Conservation (phyloP, 2,329 filamentous ascomycete species). For the Zalaria obscura region DNA sequence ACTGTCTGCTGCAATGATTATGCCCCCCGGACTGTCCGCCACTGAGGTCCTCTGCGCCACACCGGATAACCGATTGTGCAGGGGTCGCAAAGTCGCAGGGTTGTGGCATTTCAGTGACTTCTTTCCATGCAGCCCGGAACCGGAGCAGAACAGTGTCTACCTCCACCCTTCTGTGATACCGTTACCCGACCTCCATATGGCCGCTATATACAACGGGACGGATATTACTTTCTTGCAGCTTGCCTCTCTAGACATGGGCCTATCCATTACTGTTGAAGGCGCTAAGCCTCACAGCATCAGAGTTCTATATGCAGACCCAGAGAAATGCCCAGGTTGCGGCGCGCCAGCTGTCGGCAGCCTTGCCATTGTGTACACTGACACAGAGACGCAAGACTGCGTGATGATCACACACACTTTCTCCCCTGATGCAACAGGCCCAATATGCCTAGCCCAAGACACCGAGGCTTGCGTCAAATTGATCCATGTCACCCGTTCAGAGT, state of each 20-base stretch:
- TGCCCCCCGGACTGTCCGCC: background rate
- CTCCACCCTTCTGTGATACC: slow-evolving; percentile 13
- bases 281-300: slow-evolving; percentile 47
- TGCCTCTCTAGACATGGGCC: background rate
- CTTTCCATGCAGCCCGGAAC: slow-evolving; percentile 40
- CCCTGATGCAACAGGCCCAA: slow-evolving; percentile 34
- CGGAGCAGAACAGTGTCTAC: slow-evolving; percentile 43
- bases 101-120: slow-evolving; percentile 43
- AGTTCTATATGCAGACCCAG: slow-evolving; percentile 41
- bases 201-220: slow-evolving; percentile 35
- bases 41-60: background rate
- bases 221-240: background rate
- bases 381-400: slow-evolving; percentile 46
- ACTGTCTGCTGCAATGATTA: slow-evolving; percentile 1
- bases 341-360: slow-evolving; percentile 45
- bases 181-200: too few relatives aligned
- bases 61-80: slow-evolving; percentile 25
- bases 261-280: slow-evolving; percentile 40
- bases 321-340: slow-evolving; percentile 36
- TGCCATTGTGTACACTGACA: slow-evolving; percentile 49
- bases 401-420: slow-evolving; percentile 48
- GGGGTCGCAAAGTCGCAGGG: slow-evolving; percentile 42
- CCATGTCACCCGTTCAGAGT: slow-evolving; percentile 34
- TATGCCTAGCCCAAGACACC: slow-evolving; percentile 33
- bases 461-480: slow-evolving; percentile 21